Conservation (phyloP, 1,284 basidiomycete species). For the Malassezia nana region DNA sequence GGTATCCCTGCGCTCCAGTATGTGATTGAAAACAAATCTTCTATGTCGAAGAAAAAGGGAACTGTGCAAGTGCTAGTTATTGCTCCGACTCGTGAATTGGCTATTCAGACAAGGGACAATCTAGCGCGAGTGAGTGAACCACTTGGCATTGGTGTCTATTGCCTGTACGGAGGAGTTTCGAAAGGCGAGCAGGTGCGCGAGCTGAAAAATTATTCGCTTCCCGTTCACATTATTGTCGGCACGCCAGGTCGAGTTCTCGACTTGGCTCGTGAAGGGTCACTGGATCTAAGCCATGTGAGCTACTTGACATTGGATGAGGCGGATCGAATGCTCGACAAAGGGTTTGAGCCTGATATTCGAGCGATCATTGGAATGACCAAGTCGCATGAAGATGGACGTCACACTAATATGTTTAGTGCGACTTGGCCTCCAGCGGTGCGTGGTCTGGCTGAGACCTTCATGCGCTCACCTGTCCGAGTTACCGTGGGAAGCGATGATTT, state of each 20-base stretch:
- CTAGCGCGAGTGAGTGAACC: constrained; percentile 66
- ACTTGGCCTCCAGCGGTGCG: constrained; percentile 98
- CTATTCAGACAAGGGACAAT: constrained; percentile 84
- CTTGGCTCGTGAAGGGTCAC: constrained; percentile 71
- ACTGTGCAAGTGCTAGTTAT: constrained; percentile 70
- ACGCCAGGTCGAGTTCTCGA: constrained; percentile 90
- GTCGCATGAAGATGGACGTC: constrained; percentile 50
- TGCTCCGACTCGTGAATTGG: constrained; percentile 86
- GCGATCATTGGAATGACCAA: constrained; percentile 70
- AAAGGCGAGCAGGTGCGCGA: constrained; percentile 69
- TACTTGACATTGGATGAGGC: constrained; percentile 95
- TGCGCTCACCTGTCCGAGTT: constrained; percentile 72
- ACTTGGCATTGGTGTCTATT: constrained; percentile 68
- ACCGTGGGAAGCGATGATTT: constrained; percentile 93
- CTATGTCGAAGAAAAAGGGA: constrained; percentile 29
- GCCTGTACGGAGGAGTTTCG: constrained; percentile 82
- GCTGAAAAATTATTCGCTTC: constrained; percentile 53
- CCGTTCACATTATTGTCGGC: constrained; percentile 67
- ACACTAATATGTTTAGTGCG: constrained; percentile 63
- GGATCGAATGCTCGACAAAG: constrained; percentile 95
- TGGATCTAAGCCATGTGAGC: constrained; percentile 61
- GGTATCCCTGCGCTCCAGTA: constrained; percentile 75
- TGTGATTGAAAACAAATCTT: constrained; percentile 18
- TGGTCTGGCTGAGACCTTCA: constrained; percentile 80
- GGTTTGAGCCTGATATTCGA: constrained; percentile 96